These are phyloP conservation scores for Barbatosphaeria neglecta DNA, from an alignment of 495 filamentous ascomycete genomes.

Conservation along the genomic window DNA sequence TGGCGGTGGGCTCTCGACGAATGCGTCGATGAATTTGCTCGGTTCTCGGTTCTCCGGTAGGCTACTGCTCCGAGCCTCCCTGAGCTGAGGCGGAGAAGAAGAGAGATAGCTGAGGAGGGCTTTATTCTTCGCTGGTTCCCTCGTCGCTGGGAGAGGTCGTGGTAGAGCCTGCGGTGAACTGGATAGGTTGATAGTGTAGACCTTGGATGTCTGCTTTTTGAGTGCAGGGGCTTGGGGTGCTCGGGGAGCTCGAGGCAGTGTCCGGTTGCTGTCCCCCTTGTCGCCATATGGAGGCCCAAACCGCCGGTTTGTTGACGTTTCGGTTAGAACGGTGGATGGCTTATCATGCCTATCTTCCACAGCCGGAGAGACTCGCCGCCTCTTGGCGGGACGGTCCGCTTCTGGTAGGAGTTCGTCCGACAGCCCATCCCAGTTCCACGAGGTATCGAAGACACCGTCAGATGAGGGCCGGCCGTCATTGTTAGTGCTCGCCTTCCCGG, in stretches of 20 bases:
- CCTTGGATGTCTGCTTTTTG: too few relatives aligned
- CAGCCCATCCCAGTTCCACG: conserved; percentile 13
- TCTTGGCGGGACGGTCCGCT: conserved; percentile 8
- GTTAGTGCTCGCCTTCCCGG: background rate
- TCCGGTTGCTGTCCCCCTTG: too few relatives aligned
- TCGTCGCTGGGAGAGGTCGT: too few relatives aligned
- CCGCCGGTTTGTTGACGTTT: background rate
- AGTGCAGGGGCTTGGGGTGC: too few relatives aligned
- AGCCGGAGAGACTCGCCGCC: conserved; percentile 10
- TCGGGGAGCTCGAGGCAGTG: too few relatives aligned
- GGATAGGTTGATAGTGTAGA: conserved; percentile 7
- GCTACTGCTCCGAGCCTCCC: too few relatives aligned
- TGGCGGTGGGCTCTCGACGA: conserved; percentile 10
- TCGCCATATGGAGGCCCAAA: background rate
- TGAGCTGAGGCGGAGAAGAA: too few relatives aligned
- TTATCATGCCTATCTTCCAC: background rate
- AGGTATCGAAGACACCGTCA: conserved; percentile 41
- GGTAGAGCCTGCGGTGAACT: too few relatives aligned
- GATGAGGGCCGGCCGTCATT: conserved; percentile 28
- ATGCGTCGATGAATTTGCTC: conserved; percentile 6
- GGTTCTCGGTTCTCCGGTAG: too few relatives aligned
- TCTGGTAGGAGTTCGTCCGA: background rate
- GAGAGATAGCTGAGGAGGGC: too few relatives aligned
- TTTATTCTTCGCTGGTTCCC: too few relatives aligned
- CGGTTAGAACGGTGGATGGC: background rate